Evolutionary conservation across 2,329 filamentous ascomycete genomes (phyloP), one percentile per base, ranked within the genome.

Genomic region (Ascochyta koolunga): DNA sequence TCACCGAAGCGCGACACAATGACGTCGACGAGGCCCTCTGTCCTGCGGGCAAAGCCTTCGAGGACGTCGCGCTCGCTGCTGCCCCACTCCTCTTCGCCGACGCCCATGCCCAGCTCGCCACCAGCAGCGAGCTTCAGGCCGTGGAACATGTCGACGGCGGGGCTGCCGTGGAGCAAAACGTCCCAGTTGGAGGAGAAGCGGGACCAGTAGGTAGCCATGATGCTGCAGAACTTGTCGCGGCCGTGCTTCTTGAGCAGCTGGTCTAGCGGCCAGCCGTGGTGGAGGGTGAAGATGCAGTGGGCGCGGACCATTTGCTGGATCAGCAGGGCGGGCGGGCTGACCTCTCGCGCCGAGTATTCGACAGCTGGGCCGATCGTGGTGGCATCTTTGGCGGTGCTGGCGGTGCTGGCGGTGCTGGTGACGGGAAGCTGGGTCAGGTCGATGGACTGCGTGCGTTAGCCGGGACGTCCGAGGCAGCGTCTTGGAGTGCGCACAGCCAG

Each of bases 31-130:
- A 99, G 80, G 0, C 95, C 95, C 45, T 95, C 88, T 21, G 91
- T 90, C 50, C 90, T 82, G 9, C 82, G 83, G 1, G 91, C 86
- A 58, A 96, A 86, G n/a, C 91, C 91, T 73, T 98, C 93, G 1
- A 99, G 79, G 0, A 98, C 93, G 65, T 96, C 93, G 65, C 93
- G 83, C 77, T 98, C 93, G 27, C 92, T 92, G 70, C 93, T 97
- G 4, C 93, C 93, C 72, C 92, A 89, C 50, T 97, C 91, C 77
- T 98, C 95, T 72, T 98, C 95, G 16, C 95, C 95, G 1, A 98
- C 95, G 0, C 95, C 95, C 39, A 97, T 85, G 15, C 95, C 95
- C 22, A 98, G 83, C 76, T 98, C 93, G 16, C 95, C 93, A 29
- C 91, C 92, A 6, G 89, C 90, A 11, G 93, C 91, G 27, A 99